Percentiles rank a stretch among this genome's conserved stretches.
Conservation (phyloP, 768 basidiomycete species). For the Cyclocybe cylindracea region DNA sequence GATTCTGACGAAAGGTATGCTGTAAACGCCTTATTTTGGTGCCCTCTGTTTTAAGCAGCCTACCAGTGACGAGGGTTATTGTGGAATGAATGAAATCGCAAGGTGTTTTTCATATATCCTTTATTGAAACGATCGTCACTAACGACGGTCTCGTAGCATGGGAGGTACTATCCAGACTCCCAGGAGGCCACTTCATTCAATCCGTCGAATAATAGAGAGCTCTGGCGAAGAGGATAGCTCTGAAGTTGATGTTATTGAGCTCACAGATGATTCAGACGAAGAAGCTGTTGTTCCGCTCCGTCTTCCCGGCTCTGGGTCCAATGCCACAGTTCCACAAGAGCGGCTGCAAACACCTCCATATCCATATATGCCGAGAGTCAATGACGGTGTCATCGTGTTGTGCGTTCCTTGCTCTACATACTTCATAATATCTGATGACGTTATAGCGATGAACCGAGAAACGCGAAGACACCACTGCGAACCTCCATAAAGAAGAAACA, state of each 20-base stretch:
- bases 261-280: conserved; percentile 24
- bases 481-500: conserved; percentile 4
- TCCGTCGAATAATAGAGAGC: conserved; percentile 34
- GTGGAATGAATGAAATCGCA: background rate
- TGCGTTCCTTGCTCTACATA: conserved; percentile 14
- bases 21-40: background rate
- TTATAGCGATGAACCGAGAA: conserved; percentile 49
- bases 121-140: too few species aligned
- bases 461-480: conserved; percentile 46
- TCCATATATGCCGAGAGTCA: conserved; percentile 16
- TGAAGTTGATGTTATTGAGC: conserved; percentile 27
- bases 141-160: background rate
- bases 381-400: conserved; percentile 33
- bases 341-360: background rate
- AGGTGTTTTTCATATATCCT: too few species aligned
- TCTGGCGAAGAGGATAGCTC: conserved; percentile 27
- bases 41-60: background rate
- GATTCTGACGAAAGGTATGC: conserved; percentile 31
- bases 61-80: background rate
- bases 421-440: background rate
- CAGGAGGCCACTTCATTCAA: conserved; percentile 13
- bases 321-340: background rate
- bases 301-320: background rate
- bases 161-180: conserved; percentile 1
- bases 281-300: background rate